These are phyloP conservation scores for Fusarium sacchari DNA, from an alignment of 2,329 filamentous ascomycete genomes.

Conservation along the genomic window DNA sequence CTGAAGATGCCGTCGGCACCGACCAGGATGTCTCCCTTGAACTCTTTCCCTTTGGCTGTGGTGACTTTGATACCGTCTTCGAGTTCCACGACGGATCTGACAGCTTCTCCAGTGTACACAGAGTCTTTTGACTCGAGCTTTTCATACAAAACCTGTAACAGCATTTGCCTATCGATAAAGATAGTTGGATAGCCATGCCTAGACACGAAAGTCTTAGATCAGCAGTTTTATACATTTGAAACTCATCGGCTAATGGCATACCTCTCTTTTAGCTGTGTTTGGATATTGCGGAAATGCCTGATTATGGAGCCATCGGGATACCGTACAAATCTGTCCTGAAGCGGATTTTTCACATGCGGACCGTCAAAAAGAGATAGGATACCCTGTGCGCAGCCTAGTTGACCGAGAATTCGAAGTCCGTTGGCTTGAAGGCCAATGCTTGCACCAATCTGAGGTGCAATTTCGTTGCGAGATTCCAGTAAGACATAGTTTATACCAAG, in stretches of 20 bases:
- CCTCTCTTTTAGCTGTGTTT: neutral
- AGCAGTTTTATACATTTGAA: too few species aligned
- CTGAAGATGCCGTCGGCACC: slow-evolving; percentile 56
- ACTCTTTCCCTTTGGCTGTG: slow-evolving; percentile 6
- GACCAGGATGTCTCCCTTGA: slow-evolving; percentile 49
- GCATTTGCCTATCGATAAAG: slow-evolving; percentile 50
- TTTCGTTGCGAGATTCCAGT: slow-evolving; percentile 54
- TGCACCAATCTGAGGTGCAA: slow-evolving; percentile 59
- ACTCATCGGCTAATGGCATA: neutral
- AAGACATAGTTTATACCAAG: slow-evolving; percentile 57
- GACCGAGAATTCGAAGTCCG: slow-evolving; percentile 58
- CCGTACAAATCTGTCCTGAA: neutral
- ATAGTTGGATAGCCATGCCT: slow-evolving; percentile 45
- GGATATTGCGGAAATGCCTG: neutral
- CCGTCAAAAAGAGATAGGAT: neutral
- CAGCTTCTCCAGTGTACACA: slow-evolving; percentile 25
- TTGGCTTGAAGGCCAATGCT: slow-evolving; percentile 57
- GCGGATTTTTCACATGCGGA: neutral
- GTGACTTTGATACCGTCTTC: neutral
- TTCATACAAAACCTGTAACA: slow-evolving; percentile 49
- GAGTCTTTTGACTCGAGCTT: slow-evolving; percentile 46
- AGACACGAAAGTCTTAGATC: too few species aligned
- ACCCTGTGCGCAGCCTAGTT: slow-evolving; percentile 38
- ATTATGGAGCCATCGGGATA: neutral
- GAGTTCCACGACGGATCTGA: neutral